Evolutionary conservation across 75 land plant species (phyloP), one percentile per base, ranked within the genome.

Genomic region (Sequoiadendron giganteum): DNA sequence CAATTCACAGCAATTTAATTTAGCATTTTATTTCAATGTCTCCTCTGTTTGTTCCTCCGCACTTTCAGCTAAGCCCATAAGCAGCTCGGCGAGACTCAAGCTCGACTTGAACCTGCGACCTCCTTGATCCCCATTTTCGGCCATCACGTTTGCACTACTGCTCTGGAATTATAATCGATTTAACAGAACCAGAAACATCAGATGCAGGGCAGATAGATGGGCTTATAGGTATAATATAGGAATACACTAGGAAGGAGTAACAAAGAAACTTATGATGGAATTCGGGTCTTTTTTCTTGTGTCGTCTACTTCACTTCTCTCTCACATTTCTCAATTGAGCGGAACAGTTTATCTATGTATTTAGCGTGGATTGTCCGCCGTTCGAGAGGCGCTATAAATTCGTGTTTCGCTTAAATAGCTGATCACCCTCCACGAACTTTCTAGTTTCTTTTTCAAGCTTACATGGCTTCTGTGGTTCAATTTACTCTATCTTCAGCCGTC

Each of bases 1-100:
- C 38, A 36, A 36, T 36, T 36, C 38, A 36, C 38, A 36, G 38
- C 0, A 36, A 36, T 36, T 36, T 36, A 36, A 36, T 36, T 36
- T 36, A 36, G 38, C n/a, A n/a, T n/a, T 1, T 6, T 61, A 32
- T 7, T n/a, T 70, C 30, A 70, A 25, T 19, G 10, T 70, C 25
- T 70, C 73, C 30, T 70, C 73, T 70, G 32, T 8, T 1, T 55
- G 58, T 55, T 0, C 0, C 10, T 1, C 0, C 0, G 25, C 73
- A 25, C 10, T 70, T 70, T 70, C n/a, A 14, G 21, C 15, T 10
- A 88, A 52, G 54, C 89, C 91, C 48, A 90, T 38, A 19, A 88
- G 78, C 85, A 88, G 70, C 19, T 83, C 85, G 11, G 76, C 83
- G 58, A 88, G 86, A 47, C 77, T 90, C 4, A 42, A 7, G 0